Evolutionary conservation across 768 basidiomycete species (phyloP).

Genomic region (Tylopilus felleus): DNA sequence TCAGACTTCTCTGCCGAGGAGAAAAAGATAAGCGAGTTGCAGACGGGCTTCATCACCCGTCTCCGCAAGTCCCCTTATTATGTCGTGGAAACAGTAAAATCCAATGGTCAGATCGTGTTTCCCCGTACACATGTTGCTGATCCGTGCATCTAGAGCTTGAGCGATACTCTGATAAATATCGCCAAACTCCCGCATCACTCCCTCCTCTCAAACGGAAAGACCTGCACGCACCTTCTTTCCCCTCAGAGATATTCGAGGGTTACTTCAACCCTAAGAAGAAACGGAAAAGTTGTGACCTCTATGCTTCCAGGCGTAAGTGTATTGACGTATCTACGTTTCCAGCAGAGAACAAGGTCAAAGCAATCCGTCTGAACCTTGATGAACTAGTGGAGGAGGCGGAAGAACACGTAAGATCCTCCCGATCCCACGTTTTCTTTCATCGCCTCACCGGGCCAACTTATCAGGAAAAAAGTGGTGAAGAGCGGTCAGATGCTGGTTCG

Average conservation of each 20-base stretch:
- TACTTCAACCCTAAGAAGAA: conserved; percentile 78
- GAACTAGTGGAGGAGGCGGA: conserved; percentile 65
- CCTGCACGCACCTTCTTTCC: conserved; percentile 75
- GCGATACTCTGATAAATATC: conserved; percentile 83
- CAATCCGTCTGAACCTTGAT: conserved; percentile 58
- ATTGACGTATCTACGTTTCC: not conserved
- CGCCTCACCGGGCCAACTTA: not conserved
- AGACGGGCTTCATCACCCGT: conserved; percentile 62
- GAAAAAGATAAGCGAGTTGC: conserved; percentile 59
- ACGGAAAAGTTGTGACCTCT: conserved; percentile 39
- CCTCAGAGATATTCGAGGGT: conserved; percentile 67
- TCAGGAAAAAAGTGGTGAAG: conserved; percentile 70
- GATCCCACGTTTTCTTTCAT: not conserved
- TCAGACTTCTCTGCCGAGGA: conserved; percentile 66
- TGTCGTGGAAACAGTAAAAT: conserved; percentile 67
- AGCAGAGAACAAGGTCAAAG: conserved; percentile 33
- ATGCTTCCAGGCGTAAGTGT: not conserved
- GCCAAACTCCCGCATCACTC: conserved; percentile 54
- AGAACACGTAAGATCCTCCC: conserved; percentile 41
- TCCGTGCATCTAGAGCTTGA: conserved; percentile 52
- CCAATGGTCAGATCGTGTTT: conserved; percentile 42
- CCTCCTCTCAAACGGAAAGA: conserved; percentile 69
- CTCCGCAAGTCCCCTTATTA: conserved; percentile 72
- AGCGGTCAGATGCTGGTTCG: conserved; percentile 64
- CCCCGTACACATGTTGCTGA: not conserved